Evolutionary conservation across 2,329 filamentous ascomycete species (phyloP).

Genomic region (Zasmidium citrigriseum): DNA sequence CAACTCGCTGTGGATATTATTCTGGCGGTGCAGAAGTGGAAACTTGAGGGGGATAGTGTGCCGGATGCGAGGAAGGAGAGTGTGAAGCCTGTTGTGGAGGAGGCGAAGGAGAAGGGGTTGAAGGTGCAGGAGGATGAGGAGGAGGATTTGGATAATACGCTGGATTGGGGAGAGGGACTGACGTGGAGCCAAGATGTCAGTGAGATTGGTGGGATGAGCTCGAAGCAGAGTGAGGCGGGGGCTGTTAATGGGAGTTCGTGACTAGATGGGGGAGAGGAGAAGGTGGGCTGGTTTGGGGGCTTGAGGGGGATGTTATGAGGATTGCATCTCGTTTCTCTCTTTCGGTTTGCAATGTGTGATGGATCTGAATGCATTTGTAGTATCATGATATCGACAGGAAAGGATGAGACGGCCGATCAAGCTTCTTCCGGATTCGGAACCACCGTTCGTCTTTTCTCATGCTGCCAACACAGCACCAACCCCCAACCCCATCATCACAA

Average conservation of each 20-base stretch:
- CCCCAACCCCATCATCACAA: slow-evolving; percentile 11
- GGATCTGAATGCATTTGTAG: neutral
- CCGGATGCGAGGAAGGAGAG: slow-evolving; percentile 51
- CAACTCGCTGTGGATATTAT: slow-evolving; percentile 59
- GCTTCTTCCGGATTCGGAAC: too few relatives aligned
- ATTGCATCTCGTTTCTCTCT: neutral
- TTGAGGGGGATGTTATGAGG: too few relatives aligned
- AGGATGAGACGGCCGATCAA: too few relatives aligned
- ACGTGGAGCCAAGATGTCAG: slow-evolving; percentile 10
- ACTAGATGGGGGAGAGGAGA: too few relatives aligned
- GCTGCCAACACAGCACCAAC: slow-evolving; percentile 3
- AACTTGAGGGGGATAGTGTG: slow-evolving; percentile 49
- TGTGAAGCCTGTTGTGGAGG: slow-evolving; percentile 40
- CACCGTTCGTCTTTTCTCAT: neutral
- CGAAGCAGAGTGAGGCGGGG: slow-evolving; percentile 14
- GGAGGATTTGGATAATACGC: slow-evolving; percentile 22
- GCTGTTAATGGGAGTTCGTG: slow-evolving; percentile 10
- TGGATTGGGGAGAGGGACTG: slow-evolving; percentile 25
- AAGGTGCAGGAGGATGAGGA: slow-evolving; percentile 33
- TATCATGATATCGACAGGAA: neutral
- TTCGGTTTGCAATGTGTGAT: neutral
- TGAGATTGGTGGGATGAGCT: neutral
- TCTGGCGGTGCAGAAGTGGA: slow-evolving; percentile 55
- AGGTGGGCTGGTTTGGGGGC: too few relatives aligned
- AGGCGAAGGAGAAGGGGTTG: slow-evolving; percentile 35